A percentile compares a stretch with the other conserved stretches of the same genome.
These are phyloP conservation scores for Thermoascus crustaceus DNA, from an alignment of 2,329 filamentous ascomycete species.

Conservation along the genomic window DNA sequence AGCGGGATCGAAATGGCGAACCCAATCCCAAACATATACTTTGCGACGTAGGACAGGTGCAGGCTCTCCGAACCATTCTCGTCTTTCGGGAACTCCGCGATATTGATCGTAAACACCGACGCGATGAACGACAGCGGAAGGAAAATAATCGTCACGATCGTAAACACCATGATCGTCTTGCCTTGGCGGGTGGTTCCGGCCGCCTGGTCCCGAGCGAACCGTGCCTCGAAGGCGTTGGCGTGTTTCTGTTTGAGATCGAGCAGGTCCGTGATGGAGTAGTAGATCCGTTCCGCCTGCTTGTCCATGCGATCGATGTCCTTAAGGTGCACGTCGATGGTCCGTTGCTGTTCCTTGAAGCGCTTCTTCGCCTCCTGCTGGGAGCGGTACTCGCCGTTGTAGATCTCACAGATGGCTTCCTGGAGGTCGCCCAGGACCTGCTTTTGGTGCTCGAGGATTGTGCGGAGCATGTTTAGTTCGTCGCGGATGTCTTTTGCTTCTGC, in stretches of 20 bases:
- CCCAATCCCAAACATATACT: constrained; percentile 50
- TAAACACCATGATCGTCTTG: constrained; percentile 52
- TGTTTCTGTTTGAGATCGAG: constrained; percentile 63
- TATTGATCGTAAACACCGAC: constrained; percentile 48
- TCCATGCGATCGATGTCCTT: constrained; percentile 58
- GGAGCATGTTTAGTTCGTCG: constrained; percentile 58
- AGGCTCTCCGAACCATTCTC: constrained; percentile 27
- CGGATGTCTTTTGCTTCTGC: constrained; percentile 60
- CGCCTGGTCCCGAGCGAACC: constrained; percentile 51
- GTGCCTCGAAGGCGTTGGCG: constrained; percentile 58
- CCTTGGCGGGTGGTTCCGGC: constrained; percentile 51
- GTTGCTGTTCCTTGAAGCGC: constrained; percentile 49
- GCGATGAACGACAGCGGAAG: constrained; percentile 49
- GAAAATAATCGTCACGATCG: constrained; percentile 52
- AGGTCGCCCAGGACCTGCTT: constrained; percentile 28
- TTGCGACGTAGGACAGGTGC: constrained; percentile 43
- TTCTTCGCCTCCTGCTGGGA: constrained; percentile 44
- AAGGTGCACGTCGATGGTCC: constrained; percentile 49
- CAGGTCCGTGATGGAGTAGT: constrained; percentile 52
- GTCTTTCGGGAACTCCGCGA: constrained; percentile 40
- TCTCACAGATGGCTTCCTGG: constrained; percentile 28
- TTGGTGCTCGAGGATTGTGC: constrained; percentile 31
- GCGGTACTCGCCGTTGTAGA: constrained; percentile 24
- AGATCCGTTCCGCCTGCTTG: constrained; percentile 53
- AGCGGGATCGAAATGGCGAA: constrained; percentile 47